These are phyloP conservation scores for Pseudomassariella vexata DNA, from an alignment of 2,329 filamentous ascomycete genomes.

Conservation along the genomic window DNA sequence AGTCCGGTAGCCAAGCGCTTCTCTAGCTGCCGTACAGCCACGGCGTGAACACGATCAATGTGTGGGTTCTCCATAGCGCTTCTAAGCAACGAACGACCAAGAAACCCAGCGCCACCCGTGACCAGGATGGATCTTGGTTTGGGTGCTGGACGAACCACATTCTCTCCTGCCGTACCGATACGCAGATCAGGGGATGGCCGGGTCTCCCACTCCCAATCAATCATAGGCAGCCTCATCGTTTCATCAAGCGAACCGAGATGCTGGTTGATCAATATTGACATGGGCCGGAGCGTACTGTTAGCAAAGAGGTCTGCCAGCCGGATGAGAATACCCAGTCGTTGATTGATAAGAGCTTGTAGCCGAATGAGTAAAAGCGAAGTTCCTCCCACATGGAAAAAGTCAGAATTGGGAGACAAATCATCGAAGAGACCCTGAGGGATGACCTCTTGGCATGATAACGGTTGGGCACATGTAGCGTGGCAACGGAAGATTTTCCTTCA, in stretches of 20 bases:
- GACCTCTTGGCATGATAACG: constrained; percentile 13
- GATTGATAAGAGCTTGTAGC: constrained; percentile 28
- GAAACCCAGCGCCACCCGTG: not conserved
- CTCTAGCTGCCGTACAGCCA: no score
- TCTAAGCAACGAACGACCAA: not conserved
- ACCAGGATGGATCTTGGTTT: not conserved
- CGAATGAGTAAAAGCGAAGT: constrained; percentile 33
- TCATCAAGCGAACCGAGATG: not conserved
- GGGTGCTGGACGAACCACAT: not conserved
- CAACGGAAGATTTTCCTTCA: constrained; percentile 13
- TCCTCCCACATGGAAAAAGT: constrained; percentile 36
- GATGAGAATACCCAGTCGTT: constrained; percentile 23
- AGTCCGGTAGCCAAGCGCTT: no score
- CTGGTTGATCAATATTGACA: constrained; percentile 28
- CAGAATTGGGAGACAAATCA: constrained; percentile 14
- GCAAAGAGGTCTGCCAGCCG: constrained; percentile 30
- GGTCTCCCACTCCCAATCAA: constrained; percentile 35
- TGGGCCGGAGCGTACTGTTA: constrained; percentile 27
- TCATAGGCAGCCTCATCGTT: constrained; percentile 6
- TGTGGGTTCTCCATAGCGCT: constrained; percentile 13
- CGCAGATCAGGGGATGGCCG: not conserved
- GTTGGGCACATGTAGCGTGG: constrained; percentile 26
- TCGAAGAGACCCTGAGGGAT: no score
- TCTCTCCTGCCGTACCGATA: no score
- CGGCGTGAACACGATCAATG: constrained; percentile 28